Base-by-base conservation (phyloP, 1,284 basidiomycete genomes). In the Austroboletus olivaceoglutinosus region DNA sequence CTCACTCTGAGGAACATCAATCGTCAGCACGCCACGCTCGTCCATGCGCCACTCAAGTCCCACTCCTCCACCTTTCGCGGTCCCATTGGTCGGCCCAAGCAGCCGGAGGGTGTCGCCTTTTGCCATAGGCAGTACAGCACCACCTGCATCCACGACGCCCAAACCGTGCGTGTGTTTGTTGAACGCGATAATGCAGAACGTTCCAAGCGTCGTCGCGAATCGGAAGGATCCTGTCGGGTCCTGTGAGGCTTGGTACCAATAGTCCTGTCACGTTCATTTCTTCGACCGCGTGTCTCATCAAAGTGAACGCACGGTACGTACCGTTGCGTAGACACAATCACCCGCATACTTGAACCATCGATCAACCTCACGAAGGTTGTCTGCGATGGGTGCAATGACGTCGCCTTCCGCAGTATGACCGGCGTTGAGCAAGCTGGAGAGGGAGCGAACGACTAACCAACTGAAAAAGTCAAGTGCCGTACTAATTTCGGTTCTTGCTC, bases 401-500 rank as follows among this genome's bases (percentile, higher is more conserved):
- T 72, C 69, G 0, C 81, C 81, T 49, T 80, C 77, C 0, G 76
- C 78, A 2, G 71, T 77, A 0, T 81, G 81, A 0, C 81, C 80
- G 15, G 82, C 60, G 46, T 83, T 77, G 5, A 82, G 62, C 36
- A 82, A 65, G 55, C 78, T 81, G 44, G n/a, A 31, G 11, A 36
- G 3, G 16, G 29, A 0, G 16, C 46, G 16, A 45, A 43, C 22
- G 8, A 46, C 5, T 16, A 12, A 27, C 21, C 10, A 3, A 23
- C n/a, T n/a, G 23, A 29, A 22, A 43, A 21, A 2, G 25, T 3
- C 4, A 27, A 23, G 11, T 4, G 25, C 23, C 74, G 58, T 51
- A 78, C 76, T 72, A 80, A 58, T 81, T 81, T 11, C 80, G 78
- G 49, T 79, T 78, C 67, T 81, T 81, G 30, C 77, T 77, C 21